These are phyloP conservation scores for Brasilioporus rufonigricans DNA, from an alignment of 768 basidiomycete species.

Conservation along the genomic window DNA sequence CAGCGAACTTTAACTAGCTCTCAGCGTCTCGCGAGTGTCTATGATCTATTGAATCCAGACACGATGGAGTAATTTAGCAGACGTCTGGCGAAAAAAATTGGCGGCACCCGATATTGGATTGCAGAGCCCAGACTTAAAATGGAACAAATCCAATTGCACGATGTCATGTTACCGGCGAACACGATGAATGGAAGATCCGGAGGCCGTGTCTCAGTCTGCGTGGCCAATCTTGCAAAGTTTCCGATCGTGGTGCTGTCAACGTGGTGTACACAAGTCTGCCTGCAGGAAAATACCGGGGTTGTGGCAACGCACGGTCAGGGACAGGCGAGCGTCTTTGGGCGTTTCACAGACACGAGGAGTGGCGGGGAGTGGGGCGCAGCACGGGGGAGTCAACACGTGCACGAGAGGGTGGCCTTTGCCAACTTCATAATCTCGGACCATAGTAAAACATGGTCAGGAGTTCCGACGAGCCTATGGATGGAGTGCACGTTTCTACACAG, in stretches of 20 bases:
- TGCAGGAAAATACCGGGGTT: slow-evolving; percentile 20
- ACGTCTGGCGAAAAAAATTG: not conserved
- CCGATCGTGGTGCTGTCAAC: slow-evolving; percentile 3
- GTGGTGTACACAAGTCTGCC: slow-evolving; percentile 26
- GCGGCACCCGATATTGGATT: not conserved
- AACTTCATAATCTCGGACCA: not conserved
- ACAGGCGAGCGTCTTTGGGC: slow-evolving; percentile 6
- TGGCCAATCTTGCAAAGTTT: slow-evolving; percentile 6
- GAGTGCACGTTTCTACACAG: not conserved
- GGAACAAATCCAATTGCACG: slow-evolving; percentile 6
- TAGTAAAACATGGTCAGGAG: not conserved
- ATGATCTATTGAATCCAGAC: not conserved
- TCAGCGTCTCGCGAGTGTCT: not conserved
- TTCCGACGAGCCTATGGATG: not conserved
- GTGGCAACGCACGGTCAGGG: slow-evolving; percentile 13
- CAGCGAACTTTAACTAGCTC: not conserved
- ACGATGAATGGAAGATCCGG: slow-evolving; percentile 25
- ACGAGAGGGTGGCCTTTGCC: not conserved
- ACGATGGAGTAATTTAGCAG: slow-evolving; percentile 14
- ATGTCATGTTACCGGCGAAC: slow-evolving; percentile 19
- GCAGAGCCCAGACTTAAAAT: not conserved
- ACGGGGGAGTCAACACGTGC: slow-evolving; percentile 23
- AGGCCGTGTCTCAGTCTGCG: slow-evolving; percentile 11
- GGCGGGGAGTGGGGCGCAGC: not conserved
- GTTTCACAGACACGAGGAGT: slow-evolving; percentile 17